Base-by-base conservation (phyloP, 345 rosid genomes). In the Eucalyptus microcorys region DNA sequence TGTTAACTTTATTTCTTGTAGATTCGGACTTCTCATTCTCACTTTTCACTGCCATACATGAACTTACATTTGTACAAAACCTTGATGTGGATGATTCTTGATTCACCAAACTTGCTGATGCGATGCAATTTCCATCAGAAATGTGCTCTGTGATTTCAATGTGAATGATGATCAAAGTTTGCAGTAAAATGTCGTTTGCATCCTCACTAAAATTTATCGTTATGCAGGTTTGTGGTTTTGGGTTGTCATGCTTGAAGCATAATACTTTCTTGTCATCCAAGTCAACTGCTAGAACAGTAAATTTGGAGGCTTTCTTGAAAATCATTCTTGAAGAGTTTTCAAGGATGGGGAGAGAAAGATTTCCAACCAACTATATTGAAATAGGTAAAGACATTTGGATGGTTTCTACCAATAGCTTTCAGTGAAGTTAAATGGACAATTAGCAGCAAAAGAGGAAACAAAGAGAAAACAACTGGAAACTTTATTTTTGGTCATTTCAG, bases 161-260 rank as follows among this genome's bases (percentile, higher is more conserved):
- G 43, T 68, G 22, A 68, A 16, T 34, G 7, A 68, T 10, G 7
- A 34, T 68, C 43, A 16, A 34, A 17, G 43, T 34, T 10, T 71
- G 45, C 45, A 71, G 14, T 71, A 71, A 71, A 37, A 71, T 34
- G 7, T 9, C 3, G 2, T 10, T 19, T 71, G 26, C 26, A 3
- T 71, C 81, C 45, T 8, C 81, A 37, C 81, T 71, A 37, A 71
- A 71, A 21, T 71, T 6, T 71, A 34, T 40, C 0, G 6, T 30
- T 42, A 37, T 93, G 93, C 94, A 98, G 98, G 97, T 98, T 5
- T 64, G 94, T 91, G 99, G 97, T 93, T 98, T 98, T 93, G 99
- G 99, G 88, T 89, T 96, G 92, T 98, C 99, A 57, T 96, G 99
- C 91, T 94, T 98, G 90, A 98, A 98, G 92, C 99, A 97, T 88